phyloP scores from a whole-genome alignment of 2,329 filamentous ascomycete species.

The Colletotrichum echinochloae region DNA sequence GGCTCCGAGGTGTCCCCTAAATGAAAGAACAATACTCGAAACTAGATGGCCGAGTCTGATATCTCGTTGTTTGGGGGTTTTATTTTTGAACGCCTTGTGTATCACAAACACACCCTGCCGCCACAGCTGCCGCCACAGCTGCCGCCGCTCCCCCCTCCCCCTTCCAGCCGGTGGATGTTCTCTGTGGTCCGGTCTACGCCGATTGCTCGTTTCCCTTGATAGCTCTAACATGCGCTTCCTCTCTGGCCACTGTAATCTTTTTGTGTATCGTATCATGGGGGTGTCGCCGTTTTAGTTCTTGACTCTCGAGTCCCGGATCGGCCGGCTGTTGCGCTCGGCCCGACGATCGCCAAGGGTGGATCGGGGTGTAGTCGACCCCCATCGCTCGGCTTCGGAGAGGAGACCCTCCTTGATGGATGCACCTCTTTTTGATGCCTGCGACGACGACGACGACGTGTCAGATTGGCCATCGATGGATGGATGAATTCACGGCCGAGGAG shows the following conservation, averaged over 20 bases:
- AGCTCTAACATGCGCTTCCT: constrained; percentile 6
- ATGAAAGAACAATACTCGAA: constrained; percentile 19
- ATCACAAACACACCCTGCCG: not conserved
- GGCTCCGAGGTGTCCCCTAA: not conserved
- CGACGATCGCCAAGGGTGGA: constrained; percentile 36
- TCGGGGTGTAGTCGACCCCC: constrained; percentile 34
- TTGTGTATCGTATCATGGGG: not conserved
- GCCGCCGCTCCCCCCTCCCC: not conserved
- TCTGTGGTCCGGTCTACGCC: constrained; percentile 14
- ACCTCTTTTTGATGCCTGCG: constrained; percentile 38
- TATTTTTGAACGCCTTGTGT: constrained; percentile 31
- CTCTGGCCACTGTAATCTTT: not conserved
- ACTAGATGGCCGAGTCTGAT: constrained; percentile 12
- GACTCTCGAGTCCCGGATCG: constrained; percentile 34
- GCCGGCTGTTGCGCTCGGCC: constrained; percentile 33
- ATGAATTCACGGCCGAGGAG: not conserved
- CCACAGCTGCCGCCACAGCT: not conserved
- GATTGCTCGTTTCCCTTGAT: constrained; percentile 19
- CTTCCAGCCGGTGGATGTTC: constrained; percentile 2
- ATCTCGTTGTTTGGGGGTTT: not conserved
- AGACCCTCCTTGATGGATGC: constrained; percentile 39
- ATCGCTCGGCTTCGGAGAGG: constrained; percentile 37
- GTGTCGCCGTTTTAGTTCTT: constrained; percentile 24
- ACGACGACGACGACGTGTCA: not conserved
- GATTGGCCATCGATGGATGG: not conserved